Conservation (phyloP, 345 rosid species). For the Excoecaria agallocha region DNA sequence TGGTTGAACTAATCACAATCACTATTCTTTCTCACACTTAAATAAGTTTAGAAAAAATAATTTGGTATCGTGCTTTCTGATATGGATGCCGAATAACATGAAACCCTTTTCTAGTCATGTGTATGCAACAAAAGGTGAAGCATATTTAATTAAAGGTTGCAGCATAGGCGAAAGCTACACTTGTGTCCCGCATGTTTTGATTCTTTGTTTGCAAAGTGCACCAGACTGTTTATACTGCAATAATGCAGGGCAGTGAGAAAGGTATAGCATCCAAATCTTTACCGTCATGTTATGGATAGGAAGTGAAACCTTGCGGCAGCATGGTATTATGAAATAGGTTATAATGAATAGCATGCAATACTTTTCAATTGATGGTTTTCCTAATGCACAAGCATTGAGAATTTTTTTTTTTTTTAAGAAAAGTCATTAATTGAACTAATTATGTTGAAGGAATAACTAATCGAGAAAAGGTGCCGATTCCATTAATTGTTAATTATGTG, state of each 20-base stretch:
- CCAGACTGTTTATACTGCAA: conserved; percentile 5
- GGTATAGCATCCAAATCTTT: not conserved
- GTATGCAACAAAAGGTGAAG: conserved; percentile 1
- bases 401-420: too few species aligned
- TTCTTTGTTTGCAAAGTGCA: not conserved
- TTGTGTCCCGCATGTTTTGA: conserved; percentile 7
- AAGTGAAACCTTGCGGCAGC: not conserved
- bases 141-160: conserved; percentile 15
- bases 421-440: too few species aligned
- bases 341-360: too few species aligned
- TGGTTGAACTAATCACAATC: conserved; percentile 10
- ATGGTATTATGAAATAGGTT: too few species aligned
- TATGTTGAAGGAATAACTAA: too few species aligned
- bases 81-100: not conserved
- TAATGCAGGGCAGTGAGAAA: conserved; percentile 15
- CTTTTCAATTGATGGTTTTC: too few species aligned
- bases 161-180: not conserved
- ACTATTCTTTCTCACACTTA: not conserved
- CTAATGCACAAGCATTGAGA: too few species aligned
- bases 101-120: not conserved
- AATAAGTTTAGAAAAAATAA: not conserved
- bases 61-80: not conserved
- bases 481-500: too few species aligned
- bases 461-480: too few species aligned
- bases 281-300: not conserved